Percentiles rank a stretch among this genome's conserved stretches.
Conservation (phyloP, 176 grass and related monocot species). For the Avena insularis region DNA sequence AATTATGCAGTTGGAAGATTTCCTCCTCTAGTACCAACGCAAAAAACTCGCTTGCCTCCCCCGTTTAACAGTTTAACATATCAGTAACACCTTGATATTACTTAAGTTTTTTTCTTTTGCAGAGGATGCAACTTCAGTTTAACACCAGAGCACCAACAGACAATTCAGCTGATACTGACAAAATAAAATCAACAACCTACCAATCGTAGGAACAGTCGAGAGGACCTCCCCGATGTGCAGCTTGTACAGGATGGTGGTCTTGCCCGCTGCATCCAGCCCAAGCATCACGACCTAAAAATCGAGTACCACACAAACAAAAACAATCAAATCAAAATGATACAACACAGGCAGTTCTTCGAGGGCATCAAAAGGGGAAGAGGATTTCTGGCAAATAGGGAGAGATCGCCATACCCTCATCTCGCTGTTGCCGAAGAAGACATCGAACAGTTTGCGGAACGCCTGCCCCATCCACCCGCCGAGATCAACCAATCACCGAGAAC, state of each 20-base stretch:
- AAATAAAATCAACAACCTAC: constrained; percentile 37
- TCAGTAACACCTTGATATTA: background rate
- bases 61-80: background rate
- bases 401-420: constrained; percentile 70
- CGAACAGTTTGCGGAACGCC: constrained; percentile 87
- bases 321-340: background rate
- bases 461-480: constrained; percentile 58
- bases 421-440: constrained; percentile 79
- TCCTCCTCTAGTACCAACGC: background rate
- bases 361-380: background rate
- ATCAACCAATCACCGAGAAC: background rate
- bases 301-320: background rate
- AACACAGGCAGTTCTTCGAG: background rate
- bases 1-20: background rate
- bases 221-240: constrained; percentile 83
- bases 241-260: constrained; percentile 83
- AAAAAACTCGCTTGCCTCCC: background rate
- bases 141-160: background rate
- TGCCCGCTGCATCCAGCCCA: constrained; percentile 76
- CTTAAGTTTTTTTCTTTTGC: background rate
- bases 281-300: constrained; percentile 77
- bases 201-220: constrained; percentile 82
- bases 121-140: background rate
- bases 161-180: background rate
- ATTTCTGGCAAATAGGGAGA: background rate